Evolutionary conservation across 306 rosid genomes (phyloP), one percentile per base, ranked within the genome.

Genomic region (Arachis stenosperma): DNA sequence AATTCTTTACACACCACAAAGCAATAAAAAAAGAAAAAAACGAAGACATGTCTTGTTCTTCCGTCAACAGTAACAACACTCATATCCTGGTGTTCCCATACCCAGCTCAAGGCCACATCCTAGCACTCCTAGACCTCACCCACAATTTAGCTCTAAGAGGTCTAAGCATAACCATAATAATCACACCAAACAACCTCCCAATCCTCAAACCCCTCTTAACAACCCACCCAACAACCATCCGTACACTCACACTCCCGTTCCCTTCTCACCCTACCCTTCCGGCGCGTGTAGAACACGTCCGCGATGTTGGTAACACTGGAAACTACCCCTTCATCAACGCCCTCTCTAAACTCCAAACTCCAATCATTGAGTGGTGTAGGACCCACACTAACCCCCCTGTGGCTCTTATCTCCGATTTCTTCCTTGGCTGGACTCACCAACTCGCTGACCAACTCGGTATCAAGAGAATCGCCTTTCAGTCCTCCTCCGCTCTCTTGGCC

Each of bases 101-200:
- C 81, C 93, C 96, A 6, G 96, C 96, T 1, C 93, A 86, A 65
- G 97, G 96, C 5, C 96, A 92, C 82, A 76, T 89, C 40, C 84
- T 89, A 0, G 0, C 93, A 7, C 88, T 84, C 14, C 88, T 89
- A 0, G 96, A 89, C 27, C 79, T 89, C 39, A 71, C 82, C 14
- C 91, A 86, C 84, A 85, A 76, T 14, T 75, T 92, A 22, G 79
- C 86, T 10, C 80, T 79, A 1, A 61, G 36, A 6, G 74, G 71
- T 70, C 6, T 84, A 30, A n/a, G 79, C 65, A 63, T 88, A 9
- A 89, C 97, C 2, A 62, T 92, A 33, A 7, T 92, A 1, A 15
- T 83, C 37, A 92, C 97, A 2, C 96, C 96, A 9, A 89, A 88
- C 15, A 92, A 84, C 81, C 86, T 92, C 47, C 64, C 86, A 0